Conservation (phyloP, 371 early-diverging fungal species). For the Mucor plumbeus region DNA sequence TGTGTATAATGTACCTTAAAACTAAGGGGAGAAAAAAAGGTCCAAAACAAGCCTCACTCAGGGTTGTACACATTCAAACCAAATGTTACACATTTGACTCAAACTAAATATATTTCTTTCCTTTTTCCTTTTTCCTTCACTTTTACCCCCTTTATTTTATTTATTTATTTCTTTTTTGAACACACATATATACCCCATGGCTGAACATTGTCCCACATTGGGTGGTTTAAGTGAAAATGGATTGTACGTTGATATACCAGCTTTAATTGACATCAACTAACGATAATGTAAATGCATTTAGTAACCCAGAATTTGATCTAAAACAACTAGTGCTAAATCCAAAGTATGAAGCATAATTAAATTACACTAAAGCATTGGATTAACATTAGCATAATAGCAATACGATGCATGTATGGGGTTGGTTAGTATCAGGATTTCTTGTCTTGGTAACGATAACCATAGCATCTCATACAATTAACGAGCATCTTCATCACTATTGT, state of each 20-base stretch:
- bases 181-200: conserved; percentile 1
- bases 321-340: conserved; percentile 46
- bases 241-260: conserved; percentile 23
- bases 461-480: conserved; percentile 36
- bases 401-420: conserved; percentile 55
- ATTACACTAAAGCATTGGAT: background rate
- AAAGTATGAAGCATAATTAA: conserved; percentile 25
- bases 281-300: conserved; percentile 4
- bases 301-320: conserved; percentile 48
- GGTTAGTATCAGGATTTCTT: conserved; percentile 45
- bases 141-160: background rate
- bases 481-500: conserved; percentile 48
- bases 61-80: background rate
- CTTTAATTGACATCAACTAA: background rate
- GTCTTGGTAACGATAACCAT: conserved; percentile 41
- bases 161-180: background rate
- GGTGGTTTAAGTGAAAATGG: conserved; percentile 37
- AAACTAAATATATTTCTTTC: background rate
- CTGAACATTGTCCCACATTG: conserved; percentile 31
- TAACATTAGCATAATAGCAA: conserved; percentile 26
- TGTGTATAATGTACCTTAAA: background rate
- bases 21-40: background rate
- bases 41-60: conserved; percentile 15
- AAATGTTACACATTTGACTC: conserved; percentile 9
- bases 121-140: background rate